Conservation (phyloP, 2,329 filamentous ascomycete genomes). For the Acrodontium crateriforme region DNA sequence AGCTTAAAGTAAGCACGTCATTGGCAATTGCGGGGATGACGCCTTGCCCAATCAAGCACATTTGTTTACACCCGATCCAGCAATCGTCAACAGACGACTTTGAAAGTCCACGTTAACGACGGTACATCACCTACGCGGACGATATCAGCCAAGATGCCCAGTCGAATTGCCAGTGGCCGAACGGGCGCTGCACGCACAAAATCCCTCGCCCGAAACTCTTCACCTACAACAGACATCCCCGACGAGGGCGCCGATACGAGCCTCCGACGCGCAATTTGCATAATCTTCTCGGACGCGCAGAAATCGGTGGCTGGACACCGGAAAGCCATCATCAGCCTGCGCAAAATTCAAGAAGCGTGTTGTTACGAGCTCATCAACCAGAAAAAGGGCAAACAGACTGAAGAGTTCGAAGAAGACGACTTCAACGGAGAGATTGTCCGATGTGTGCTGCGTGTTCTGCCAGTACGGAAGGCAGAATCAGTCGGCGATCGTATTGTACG, state of each 20-base stretch:
- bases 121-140: too few relatives aligned
- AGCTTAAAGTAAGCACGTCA: too few relatives aligned
- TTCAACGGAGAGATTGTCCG: conserved; percentile 79
- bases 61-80: too few relatives aligned
- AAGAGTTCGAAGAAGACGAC: conserved; percentile 66
- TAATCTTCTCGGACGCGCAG: conserved; percentile 51
- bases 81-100: too few relatives aligned
- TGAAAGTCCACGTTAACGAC: too few relatives aligned
- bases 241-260: conserved; percentile 57
- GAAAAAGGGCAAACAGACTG: conserved; percentile 37
- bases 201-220: conserved; percentile 13
- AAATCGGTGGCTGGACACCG: conserved; percentile 79
- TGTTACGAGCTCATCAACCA: conserved; percentile 39
- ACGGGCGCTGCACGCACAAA: conserved; percentile 8
- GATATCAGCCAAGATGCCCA: conserved; percentile 15
- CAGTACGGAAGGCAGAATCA: conserved; percentile 80
- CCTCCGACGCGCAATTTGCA: conserved; percentile 59
- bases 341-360: conserved; percentile 83
- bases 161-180: conserved; percentile 15
- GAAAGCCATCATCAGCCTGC: conserved; percentile 73
- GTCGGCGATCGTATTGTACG: conserved; percentile 75
- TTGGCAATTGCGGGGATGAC: too few relatives aligned
- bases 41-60: too few relatives aligned
- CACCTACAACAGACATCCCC: conserved; percentile 36
- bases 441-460: conserved; percentile 68